These are phyloP conservation scores for Platanthera zijinensis DNA, from an alignment of 106 monocot genomes.

Conservation along the genomic window DNA sequence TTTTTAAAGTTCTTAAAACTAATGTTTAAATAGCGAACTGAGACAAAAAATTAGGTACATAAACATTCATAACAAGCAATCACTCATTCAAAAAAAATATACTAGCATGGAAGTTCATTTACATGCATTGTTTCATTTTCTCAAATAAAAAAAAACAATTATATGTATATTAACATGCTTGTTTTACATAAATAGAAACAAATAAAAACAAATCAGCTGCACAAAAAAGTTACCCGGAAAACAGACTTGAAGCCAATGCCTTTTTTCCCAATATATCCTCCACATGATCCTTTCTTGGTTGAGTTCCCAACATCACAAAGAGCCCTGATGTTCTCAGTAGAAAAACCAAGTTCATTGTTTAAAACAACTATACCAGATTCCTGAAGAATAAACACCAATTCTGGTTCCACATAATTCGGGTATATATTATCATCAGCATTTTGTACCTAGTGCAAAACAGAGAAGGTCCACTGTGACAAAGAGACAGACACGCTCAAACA, in stretches of 20 bases:
- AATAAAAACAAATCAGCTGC: not conserved
- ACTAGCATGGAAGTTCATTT: not conserved
- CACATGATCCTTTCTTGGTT: conserved; percentile 77
- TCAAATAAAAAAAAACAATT: not conserved
- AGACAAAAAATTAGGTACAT: not conserved
- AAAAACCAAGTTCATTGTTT: conserved; percentile 90
- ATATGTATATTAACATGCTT: not conserved
- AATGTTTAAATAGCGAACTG: not conserved
- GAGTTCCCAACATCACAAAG: conserved; percentile 99
- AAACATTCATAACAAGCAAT: not conserved
- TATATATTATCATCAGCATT: conserved; percentile 98
- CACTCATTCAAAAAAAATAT: not conserved
- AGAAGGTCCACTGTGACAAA: not conserved
- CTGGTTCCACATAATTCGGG: conserved; percentile 55
- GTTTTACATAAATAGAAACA: not conserved
- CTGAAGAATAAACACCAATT: conserved; percentile 87
- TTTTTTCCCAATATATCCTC: conserved; percentile 86
- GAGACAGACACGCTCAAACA: not conserved
- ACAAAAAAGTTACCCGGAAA: conserved; percentile 57
- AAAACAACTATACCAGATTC: conserved; percentile 61
- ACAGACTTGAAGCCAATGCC: conserved; percentile 99
- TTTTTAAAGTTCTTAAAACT: not conserved
- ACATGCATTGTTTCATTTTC: not conserved
- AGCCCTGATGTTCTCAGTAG: conserved; percentile 84
- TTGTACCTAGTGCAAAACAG: conserved; percentile 55